Evolutionary conservation across 1,284 basidiomycete genomes (phyloP).

Genomic region (Cystobasidium slooffiae): DNA sequence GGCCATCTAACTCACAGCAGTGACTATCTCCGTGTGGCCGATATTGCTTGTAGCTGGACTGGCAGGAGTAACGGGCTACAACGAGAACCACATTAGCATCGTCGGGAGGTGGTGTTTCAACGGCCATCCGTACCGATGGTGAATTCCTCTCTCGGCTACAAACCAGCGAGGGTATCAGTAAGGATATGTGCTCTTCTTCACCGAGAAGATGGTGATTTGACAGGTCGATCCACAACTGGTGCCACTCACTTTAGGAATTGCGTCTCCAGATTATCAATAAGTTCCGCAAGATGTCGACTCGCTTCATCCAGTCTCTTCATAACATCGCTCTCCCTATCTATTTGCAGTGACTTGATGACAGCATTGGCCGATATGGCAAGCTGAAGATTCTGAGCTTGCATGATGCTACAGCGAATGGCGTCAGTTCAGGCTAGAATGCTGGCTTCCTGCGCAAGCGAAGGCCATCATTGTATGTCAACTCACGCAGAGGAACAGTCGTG

Average conservation of each 20-base stretch:
- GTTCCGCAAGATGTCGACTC: slow-evolving; percentile 18
- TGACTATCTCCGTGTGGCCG: not conserved
- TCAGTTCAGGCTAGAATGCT: no score
- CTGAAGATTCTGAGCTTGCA: slow-evolving; percentile 15
- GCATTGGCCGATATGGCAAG: slow-evolving; percentile 36
- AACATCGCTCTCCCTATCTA: slow-evolving; percentile 17
- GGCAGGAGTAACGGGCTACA: not conserved
- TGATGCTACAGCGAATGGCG: not conserved
- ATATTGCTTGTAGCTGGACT: slow-evolving; percentile 6
- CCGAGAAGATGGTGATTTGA: no score
- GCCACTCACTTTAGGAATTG: slow-evolving; percentile 29
- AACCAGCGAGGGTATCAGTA: no score
- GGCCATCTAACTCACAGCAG: not conserved
- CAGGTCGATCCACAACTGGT: no score
- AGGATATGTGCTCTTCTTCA: no score
- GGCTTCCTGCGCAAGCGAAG: no score
- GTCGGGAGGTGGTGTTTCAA: no score
- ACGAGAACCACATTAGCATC: not conserved
- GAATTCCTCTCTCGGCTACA: no score
- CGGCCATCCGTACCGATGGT: no score
- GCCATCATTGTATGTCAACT: no score
- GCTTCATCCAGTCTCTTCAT: slow-evolving; percentile 29
- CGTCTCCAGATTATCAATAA: slow-evolving; percentile 37
- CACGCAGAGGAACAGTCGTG: no score
- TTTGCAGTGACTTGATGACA: slow-evolving; percentile 11